phyloP scores from a whole-genome alignment of 148 eudicot species.

The Fallopia convolvulus region DNA sequence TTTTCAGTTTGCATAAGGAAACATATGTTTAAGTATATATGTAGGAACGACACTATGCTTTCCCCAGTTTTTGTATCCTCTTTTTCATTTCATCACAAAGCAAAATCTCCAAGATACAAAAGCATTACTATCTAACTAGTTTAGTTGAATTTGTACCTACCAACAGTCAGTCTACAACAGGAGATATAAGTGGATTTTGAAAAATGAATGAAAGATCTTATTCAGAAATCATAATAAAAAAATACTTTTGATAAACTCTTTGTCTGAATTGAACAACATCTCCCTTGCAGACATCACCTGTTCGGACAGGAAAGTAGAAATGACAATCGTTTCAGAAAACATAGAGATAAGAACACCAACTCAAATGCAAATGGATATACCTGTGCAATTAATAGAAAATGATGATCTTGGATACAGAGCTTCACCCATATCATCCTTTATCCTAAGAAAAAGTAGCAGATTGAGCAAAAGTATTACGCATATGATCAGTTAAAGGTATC shows the following conservation, averaged over 20 bases:
- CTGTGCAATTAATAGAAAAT: slow-evolving; percentile 67
- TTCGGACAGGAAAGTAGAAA: neutral
- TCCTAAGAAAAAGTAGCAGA: slow-evolving; percentile 26
- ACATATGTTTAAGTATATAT: neutral
- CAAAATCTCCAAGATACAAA: neutral
- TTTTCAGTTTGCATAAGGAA: neutral
- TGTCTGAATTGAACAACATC: slow-evolving; percentile 74
- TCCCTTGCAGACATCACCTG: slow-evolving; percentile 95
- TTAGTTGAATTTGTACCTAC: neutral
- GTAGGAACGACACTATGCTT: neutral
- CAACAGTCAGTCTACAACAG: neutral
- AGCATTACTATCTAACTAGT: neutral
- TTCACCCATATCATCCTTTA: slow-evolving; percentile 70
- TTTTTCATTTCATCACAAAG: too few species aligned
- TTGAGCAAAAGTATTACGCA: neutral
- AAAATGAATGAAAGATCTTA: neutral
- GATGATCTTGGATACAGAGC: slow-evolving; percentile 65
- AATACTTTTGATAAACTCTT: slow-evolving; percentile 58
- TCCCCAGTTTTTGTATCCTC: neutral
- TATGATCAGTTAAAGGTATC: neutral
- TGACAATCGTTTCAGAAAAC: neutral
- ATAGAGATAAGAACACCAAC: neutral
- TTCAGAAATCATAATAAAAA: neutral
- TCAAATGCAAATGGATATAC: slow-evolving; percentile 21
- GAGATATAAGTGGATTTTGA: neutral